phyloP scores from a whole-genome alignment of 202 grass and related monocot genomes.

The Hordeum pubiflorum region DNA sequence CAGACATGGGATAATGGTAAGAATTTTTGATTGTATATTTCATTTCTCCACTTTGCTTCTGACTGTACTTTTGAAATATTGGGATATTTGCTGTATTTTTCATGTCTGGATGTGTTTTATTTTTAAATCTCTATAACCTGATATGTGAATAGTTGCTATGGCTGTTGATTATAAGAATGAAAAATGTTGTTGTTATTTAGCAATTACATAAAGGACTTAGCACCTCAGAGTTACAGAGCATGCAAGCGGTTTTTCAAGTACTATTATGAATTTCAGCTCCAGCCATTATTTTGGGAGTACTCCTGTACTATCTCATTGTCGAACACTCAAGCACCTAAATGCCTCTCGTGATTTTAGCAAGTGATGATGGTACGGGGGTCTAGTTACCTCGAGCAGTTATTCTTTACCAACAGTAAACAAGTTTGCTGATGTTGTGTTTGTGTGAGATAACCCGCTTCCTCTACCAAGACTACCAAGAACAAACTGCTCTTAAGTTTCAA shows the following conservation, averaged over 20 bases:
- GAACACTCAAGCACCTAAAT: not conserved
- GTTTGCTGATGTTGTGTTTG: not conserved
- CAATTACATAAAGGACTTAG: not conserved
- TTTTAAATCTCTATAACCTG: not conserved
- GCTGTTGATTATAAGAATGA: not conserved
- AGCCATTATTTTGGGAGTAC: not conserved
- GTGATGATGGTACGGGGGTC: not conserved
- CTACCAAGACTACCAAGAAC: not conserved
- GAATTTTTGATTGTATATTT: not conserved
- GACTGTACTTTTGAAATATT: not conserved
- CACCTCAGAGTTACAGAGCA: not conserved
- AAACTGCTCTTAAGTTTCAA: not conserved
- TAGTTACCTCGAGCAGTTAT: not conserved
- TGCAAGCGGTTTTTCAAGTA: not conserved
- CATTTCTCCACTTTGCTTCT: not conserved
- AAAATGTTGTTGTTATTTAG: not conserved
- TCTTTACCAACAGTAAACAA: not conserved
- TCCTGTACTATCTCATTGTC: not conserved
- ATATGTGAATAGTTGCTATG: slow-evolving; percentile 6
- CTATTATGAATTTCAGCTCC: not conserved
- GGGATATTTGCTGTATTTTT: not conserved
- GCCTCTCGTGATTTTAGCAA: not conserved
- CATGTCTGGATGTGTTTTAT: not conserved
- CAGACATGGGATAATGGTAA: slow-evolving; percentile 84
- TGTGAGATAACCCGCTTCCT: not conserved